These are phyloP conservation scores for Xylaria telfairii DNA, from an alignment of 495 filamentous ascomycete species.

Conservation along the genomic window DNA sequence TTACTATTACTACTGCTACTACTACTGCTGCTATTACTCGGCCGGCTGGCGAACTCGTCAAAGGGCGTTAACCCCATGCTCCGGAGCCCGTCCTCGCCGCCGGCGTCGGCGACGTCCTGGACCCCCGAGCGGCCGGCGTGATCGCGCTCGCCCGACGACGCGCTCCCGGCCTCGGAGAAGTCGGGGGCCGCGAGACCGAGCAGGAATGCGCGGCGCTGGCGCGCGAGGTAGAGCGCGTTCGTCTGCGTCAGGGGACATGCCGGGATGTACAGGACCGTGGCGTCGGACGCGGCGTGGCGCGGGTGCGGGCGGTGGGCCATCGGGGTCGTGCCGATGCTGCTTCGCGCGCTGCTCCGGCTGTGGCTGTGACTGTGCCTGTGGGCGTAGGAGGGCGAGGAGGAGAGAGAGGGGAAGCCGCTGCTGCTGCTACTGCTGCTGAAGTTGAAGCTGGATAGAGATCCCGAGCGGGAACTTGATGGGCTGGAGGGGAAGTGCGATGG, in stretches of 20 bases:
- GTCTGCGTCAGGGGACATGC: slow-evolving; percentile 79
- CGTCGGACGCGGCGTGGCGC: slow-evolving; percentile 50
- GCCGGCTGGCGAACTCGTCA: slow-evolving; percentile 35
- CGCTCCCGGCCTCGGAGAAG: slow-evolving; percentile 42
- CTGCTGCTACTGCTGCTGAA: neutral
- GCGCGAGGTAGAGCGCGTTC: slow-evolving; percentile 74
- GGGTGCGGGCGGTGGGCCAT: neutral
- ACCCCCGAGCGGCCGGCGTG: slow-evolving; percentile 57
- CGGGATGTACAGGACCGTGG: slow-evolving; percentile 74
- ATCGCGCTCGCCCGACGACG: slow-evolving; percentile 59
- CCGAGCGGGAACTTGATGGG: slow-evolving; percentile 5
- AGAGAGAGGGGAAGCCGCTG: neutral
- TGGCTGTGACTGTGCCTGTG: neutral
- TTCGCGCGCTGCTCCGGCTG: neutral
- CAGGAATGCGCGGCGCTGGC: slow-evolving; percentile 73
- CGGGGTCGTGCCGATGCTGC: no score
- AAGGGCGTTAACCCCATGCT: slow-evolving; percentile 58
- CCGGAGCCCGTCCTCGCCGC: slow-evolving; percentile 50
- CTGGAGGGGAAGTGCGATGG: neutral
- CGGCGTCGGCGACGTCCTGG: slow-evolving; percentile 51
- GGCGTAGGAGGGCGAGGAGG: neutral
- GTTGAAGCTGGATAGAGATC: neutral
- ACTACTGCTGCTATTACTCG: slow-evolving; percentile 31
- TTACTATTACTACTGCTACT: neutral
- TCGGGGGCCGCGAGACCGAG: slow-evolving; percentile 23